These are phyloP conservation scores for Blastobotrys raffinosifermentans DNA, from an alignment of 1,139 yeast species.

Conservation along the genomic window DNA sequence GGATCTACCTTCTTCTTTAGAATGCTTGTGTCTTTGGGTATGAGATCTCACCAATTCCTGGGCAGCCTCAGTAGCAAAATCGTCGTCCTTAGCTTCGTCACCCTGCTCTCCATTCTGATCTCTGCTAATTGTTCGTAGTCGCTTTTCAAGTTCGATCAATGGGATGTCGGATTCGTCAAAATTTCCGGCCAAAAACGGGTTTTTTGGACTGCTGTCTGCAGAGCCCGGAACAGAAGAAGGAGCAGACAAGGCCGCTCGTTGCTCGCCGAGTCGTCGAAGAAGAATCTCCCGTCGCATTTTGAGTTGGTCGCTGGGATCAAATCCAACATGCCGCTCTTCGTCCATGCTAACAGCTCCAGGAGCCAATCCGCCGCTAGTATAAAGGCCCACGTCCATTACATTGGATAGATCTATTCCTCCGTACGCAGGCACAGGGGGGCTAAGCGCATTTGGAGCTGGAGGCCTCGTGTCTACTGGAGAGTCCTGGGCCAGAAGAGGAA, in stretches of 20 bases:
- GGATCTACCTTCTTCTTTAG: neutral
- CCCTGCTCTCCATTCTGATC: constrained; percentile 12
- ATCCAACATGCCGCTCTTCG: constrained; percentile 6
- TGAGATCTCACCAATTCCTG: constrained; percentile 24
- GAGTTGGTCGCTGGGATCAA: constrained; percentile 6
- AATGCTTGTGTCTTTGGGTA: constrained; percentile 9
- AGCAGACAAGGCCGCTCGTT: constrained; percentile 2
- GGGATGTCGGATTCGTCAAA: constrained; percentile 22
- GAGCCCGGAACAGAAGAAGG: neutral
- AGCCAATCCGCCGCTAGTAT: constrained; percentile 28
- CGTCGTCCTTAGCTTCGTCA: constrained; percentile 16
- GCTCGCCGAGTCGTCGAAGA: constrained; percentile 2
- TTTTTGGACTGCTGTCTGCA: neutral
- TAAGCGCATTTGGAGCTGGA: constrained; percentile 6
- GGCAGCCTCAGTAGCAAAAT: constrained; percentile 22
- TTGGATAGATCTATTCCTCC: constrained; percentile 13
- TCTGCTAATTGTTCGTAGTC: constrained; percentile 11
- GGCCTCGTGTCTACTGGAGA: no score
- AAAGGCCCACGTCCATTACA: constrained; percentile 24
- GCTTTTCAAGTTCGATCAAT: constrained; percentile 21
- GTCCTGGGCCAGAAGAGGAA: constrained; percentile 12
- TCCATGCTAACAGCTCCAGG: constrained; percentile 25
- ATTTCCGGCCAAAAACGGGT: constrained; percentile 5
- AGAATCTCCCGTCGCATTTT: constrained; percentile 10
- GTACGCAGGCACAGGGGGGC: constrained; percentile 12